Evolutionary conservation across 768 basidiomycete genomes (phyloP).

Genomic region (Russula virescens): DNA sequence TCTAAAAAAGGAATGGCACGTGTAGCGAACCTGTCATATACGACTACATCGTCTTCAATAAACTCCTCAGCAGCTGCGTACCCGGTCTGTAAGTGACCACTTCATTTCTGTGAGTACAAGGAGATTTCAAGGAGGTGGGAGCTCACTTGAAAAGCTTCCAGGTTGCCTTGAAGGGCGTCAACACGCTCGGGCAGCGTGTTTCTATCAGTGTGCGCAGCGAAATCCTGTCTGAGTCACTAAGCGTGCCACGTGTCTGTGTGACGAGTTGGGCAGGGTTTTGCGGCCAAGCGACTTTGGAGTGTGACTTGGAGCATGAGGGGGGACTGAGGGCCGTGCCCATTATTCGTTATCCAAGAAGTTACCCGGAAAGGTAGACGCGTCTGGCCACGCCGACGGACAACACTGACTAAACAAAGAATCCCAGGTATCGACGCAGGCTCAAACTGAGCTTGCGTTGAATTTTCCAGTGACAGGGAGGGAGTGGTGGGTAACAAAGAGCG

Average conservation of each 20-base stretch:
- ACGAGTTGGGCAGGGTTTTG: constrained; percentile 3
- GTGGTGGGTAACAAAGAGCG: background rate
- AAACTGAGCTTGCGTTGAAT: background rate
- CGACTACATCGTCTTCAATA: constrained; percentile 47
- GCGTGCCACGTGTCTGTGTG: background rate
- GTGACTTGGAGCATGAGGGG: background rate
- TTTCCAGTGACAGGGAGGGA: background rate
- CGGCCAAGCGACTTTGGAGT: constrained; percentile 11
- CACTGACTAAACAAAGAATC: background rate
- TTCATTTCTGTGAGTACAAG: background rate
- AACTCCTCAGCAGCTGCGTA: constrained; percentile 58
- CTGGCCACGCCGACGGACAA: background rate
- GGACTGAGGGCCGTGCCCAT: background rate
- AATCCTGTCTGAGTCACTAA: constrained; percentile 9
- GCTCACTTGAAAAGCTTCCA: constrained; percentile 32
- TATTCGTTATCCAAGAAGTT: background rate
- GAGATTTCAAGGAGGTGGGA: background rate
- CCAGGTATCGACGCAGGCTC: background rate
- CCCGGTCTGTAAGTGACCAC: constrained; percentile 57
- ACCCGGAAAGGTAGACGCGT: background rate
- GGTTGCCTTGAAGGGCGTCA: constrained; percentile 27
- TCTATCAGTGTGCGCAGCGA: constrained; percentile 27
- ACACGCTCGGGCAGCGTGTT: constrained; percentile 29
- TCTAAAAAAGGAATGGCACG: background rate
- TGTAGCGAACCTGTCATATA: constrained; percentile 46